Conservation (phyloP, 1,139 yeast species). For the Yamadazyma conglobata region DNA sequence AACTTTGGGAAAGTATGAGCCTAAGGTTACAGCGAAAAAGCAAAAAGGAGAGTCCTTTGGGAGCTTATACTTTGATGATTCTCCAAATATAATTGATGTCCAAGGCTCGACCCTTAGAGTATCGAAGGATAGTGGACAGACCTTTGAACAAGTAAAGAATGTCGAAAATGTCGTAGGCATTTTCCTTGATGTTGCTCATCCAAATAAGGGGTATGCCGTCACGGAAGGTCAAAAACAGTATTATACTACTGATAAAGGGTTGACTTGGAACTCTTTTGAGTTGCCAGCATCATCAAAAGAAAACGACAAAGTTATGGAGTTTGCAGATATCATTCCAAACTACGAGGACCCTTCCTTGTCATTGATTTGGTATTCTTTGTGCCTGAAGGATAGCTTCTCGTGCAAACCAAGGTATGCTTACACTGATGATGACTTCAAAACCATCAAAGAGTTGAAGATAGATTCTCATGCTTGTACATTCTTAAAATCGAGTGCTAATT, state of each 20-base stretch:
- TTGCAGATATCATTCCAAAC: conserved; percentile 33
- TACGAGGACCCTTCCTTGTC: conserved; percentile 36
- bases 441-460: conserved; percentile 28
- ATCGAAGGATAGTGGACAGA: conserved; percentile 58
- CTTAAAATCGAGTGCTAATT: conserved; percentile 41
- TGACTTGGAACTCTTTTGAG: conserved; percentile 50
- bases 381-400: conserved; percentile 25
- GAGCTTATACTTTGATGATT: conserved; percentile 53
- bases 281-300: conserved; percentile 12
- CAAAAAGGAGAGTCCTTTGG: conserved; percentile 15
- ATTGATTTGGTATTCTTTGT: conserved; percentile 35
- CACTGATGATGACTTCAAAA: conserved; percentile 52
- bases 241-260: conserved; percentile 56
- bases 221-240: conserved; percentile 39
- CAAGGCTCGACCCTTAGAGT: conserved; percentile 29
- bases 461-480: conserved; percentile 48
- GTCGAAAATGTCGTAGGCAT: conserved; percentile 22
- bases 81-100: conserved; percentile 43
- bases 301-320: conserved; percentile 10
- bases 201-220: conserved; percentile 52
- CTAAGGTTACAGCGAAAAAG: conserved; percentile 16
- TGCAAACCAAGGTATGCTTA: conserved; percentile 32
- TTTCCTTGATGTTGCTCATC: conserved; percentile 43
- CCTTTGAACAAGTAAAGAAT: conserved; percentile 43
- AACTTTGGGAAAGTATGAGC: conserved; percentile 19